phyloP scores from a whole-genome alignment of 2,329 filamentous ascomycete genomes.

The Xylaria sp. region DNA sequence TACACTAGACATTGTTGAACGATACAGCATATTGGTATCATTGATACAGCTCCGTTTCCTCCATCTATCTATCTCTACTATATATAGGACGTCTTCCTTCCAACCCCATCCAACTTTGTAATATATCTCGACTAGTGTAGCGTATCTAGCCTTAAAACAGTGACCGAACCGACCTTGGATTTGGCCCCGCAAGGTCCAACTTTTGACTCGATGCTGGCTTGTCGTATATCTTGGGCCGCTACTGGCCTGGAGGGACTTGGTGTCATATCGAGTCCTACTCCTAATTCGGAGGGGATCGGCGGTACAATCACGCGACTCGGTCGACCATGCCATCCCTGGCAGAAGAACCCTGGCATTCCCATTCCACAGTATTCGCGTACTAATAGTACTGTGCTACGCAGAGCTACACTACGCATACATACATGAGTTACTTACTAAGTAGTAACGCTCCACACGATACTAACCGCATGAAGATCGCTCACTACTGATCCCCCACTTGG shows the following conservation, averaged over 20 bases:
- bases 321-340: constrained; percentile 11
- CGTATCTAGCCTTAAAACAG: constrained; percentile 4
- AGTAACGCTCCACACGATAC: not conserved
- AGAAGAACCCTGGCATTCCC: too few relatives aligned
- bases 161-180: not conserved
- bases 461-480: not conserved
- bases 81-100: not conserved
- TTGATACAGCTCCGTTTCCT: not conserved
- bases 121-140: not conserved
- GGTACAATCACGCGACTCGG: constrained; percentile 29
- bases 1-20: not conserved
- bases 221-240: not conserved
- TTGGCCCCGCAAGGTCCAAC: not conserved
- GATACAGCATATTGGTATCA: not conserved
- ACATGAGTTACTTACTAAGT: too few relatives aligned
- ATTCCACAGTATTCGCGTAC: too few relatives aligned
- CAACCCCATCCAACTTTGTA: not conserved
- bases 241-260: not conserved
- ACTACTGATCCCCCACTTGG: not conserved
- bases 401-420: not conserved
- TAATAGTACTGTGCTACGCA: too few relatives aligned
- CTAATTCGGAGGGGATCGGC: constrained; percentile 27
- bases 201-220: not conserved
- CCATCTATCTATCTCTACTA: not conserved
- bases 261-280: not conserved